phyloP scores from a whole-genome alignment of 2,329 filamentous ascomycete species.

The Xenoacremonium recifei region DNA sequence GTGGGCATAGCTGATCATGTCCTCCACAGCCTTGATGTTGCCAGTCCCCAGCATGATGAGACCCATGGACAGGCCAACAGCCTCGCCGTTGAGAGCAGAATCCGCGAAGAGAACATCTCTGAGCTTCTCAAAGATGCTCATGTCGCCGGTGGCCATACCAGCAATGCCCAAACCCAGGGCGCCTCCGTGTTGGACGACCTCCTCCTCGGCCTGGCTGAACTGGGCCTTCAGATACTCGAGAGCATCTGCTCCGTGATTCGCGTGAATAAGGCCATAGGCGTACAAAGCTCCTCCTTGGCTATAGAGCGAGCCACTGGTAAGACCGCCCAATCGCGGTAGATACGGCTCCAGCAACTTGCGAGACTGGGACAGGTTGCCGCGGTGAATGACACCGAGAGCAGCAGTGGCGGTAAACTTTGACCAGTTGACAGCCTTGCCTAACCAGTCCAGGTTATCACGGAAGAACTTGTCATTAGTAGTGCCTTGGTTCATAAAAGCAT shows the following conservation, averaged over 20 bases:
- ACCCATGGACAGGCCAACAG: conserved; percentile 93
- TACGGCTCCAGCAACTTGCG: conserved; percentile 94
- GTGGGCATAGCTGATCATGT: conserved; percentile 97
- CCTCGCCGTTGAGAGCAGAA: conserved; percentile 94
- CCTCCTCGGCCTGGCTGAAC: conserved; percentile 75
- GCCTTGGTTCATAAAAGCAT: conserved; percentile 98
- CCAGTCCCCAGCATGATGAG: conserved; percentile 98
- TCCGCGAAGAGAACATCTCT: conserved; percentile 87
- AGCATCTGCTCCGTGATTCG: conserved; percentile 93
- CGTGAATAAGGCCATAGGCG: conserved; percentile 92
- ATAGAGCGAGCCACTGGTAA: conserved; percentile 82
- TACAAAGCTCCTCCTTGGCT: conserved; percentile 96
- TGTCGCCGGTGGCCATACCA: conserved; percentile 93
- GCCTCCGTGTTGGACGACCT: conserved; percentile 95
- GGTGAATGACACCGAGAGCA: conserved; percentile 92
- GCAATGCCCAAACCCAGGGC: conserved; percentile 94
- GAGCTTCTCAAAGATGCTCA: conserved; percentile 87
- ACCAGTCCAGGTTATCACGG: conserved; percentile 95
- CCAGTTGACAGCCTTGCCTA: conserved; percentile 98
- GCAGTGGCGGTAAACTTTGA: conserved; percentile 98
- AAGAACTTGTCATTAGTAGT: conserved; percentile 99
- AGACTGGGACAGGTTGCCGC: conserved; percentile 90
- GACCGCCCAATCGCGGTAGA: conserved; percentile 73
- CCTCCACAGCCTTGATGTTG: conserved; percentile 86
- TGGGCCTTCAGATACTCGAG: conserved; percentile 75